These are phyloP conservation scores for Tephrocybe rancida DNA, from an alignment of 768 basidiomycete genomes.

Conservation along the genomic window DNA sequence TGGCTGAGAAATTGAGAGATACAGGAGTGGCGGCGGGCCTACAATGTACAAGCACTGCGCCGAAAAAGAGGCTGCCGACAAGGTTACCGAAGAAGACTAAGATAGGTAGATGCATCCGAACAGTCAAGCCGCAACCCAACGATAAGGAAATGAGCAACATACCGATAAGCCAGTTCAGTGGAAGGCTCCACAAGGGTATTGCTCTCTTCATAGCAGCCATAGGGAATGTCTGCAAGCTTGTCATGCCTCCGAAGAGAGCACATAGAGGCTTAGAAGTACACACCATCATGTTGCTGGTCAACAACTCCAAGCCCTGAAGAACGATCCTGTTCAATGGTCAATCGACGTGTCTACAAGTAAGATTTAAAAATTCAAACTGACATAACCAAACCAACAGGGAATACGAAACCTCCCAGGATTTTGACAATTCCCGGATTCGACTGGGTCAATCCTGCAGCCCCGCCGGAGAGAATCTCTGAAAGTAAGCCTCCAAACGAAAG, in stretches of 20 bases:
- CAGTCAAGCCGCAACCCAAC: background rate
- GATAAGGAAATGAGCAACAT: slow-evolving; percentile 11
- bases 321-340: slow-evolving; percentile 54
- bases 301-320: slow-evolving; percentile 66
- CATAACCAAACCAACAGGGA: slow-evolving; percentile 81
- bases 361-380: slow-evolving; percentile 27
- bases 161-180: slow-evolving; percentile 73
- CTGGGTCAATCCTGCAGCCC: slow-evolving; percentile 48
- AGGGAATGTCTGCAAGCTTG: slow-evolving; percentile 53
- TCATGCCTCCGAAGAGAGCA: background rate
- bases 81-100: slow-evolving; percentile 73
- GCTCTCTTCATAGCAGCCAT: slow-evolving; percentile 65
- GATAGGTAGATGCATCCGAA: background rate
- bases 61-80: slow-evolving; percentile 71
- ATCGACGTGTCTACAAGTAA: background rate
- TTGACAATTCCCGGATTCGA: slow-evolving; percentile 71
- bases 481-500: slow-evolving; percentile 75
- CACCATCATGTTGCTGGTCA: slow-evolving; percentile 79
- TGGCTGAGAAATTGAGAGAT: slow-evolving; percentile 1
- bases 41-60: slow-evolving; percentile 67
- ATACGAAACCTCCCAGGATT: slow-evolving; percentile 66
- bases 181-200: slow-evolving; percentile 72
- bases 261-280: slow-evolving; percentile 21
- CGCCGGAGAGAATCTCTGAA: slow-evolving; percentile 61
- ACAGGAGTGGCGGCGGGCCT: slow-evolving; percentile 18